phyloP scores from a whole-genome alignment of 2,329 filamentous ascomycete genomes.

The Fusarium equiseti region DNA sequence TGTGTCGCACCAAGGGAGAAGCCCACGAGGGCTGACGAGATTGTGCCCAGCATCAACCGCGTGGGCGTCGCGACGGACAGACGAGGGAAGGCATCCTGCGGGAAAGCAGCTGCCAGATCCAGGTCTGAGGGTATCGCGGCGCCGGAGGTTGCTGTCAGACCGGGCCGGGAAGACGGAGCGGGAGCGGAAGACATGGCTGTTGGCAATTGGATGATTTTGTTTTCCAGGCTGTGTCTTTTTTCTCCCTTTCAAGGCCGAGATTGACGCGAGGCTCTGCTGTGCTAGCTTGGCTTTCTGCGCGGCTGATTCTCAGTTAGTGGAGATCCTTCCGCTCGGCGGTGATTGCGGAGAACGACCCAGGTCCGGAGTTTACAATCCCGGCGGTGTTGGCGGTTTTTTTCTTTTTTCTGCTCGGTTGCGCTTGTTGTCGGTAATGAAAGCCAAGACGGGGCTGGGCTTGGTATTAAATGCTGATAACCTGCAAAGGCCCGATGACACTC shows the following conservation, averaged over 20 bases:
- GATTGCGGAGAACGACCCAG: slow-evolving; percentile 26
- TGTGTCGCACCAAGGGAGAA: slow-evolving; percentile 77
- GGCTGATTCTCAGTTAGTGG: slow-evolving; percentile 36
- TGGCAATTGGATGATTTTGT: not conserved
- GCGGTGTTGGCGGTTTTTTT: slow-evolving; percentile 25
- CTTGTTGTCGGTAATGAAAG: slow-evolving; percentile 28
- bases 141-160: slow-evolving; percentile 25
- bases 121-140: slow-evolving; percentile 32
- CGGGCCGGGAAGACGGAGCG: slow-evolving; percentile 35
- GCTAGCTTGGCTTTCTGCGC: slow-evolving; percentile 9
- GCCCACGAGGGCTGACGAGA: slow-evolving; percentile 75
- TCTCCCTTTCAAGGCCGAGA: slow-evolving; percentile 20
- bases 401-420: slow-evolving; percentile 4
- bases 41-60: slow-evolving; percentile 74
- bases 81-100: slow-evolving; percentile 55
- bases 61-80: slow-evolving; percentile 73
- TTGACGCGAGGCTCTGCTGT: slow-evolving; percentile 36
- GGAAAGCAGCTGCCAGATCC: slow-evolving; percentile 30
- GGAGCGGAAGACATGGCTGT: slow-evolving; percentile 6
- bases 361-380: slow-evolving; percentile 35
- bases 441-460: slow-evolving; percentile 33
- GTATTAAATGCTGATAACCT: slow-evolving; percentile 37
- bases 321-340: slow-evolving; percentile 16
- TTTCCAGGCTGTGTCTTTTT: slow-evolving; percentile 3
- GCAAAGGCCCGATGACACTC: slow-evolving; percentile 21